Evolutionary conservation across 176 grass and related monocot genomes (phyloP), one percentile per base, ranked within the genome.

Genomic region (Coix lacrymajobi): DNA sequence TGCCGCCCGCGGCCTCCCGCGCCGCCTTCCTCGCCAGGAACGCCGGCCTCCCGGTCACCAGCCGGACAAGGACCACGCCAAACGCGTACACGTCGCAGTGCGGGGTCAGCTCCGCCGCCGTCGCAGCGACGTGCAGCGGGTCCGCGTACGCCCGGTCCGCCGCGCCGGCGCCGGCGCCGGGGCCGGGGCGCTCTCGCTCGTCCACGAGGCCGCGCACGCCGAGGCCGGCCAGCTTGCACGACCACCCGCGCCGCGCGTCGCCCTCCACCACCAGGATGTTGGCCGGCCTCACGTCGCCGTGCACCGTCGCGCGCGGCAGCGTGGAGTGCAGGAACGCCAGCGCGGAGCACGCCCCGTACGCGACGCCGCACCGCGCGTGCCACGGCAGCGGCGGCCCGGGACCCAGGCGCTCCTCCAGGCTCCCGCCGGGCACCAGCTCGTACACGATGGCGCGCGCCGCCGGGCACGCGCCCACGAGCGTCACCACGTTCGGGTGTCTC

Each of bases 311-410:
- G 17, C 51, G 25, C 54, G 83, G 65, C 68, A 46, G 28, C 31
- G 56, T 77, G 36, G 87, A 84, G 82, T 92, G 87, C 84, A 95
- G 90, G 87, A 70, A 90, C 0, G 87, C 44, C 78, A 95, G 70
- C 0, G 85, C 69, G 38, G 79, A 14, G 66, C 90, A 90, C 17
- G 81, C 29, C 4, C 81, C 87, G 77, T 81, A 68, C 14, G 82
- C 86, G 19, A 92, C 8, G 67, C 69, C 79, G 66, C 78, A 87
- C 19, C 85, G 85, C 16, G 82, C 85, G 74, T 88, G 90, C 93
- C 93, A 95, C 17, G 90, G 77, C 58, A 96, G 68, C 38, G 77
- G 14, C 44, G 72, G 11, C 39, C 39, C 39, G 39, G 8, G 49
- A 4, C 19, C n/a, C 76, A 96, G 62, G 66, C 34, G 81, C 11